phyloP scores from a whole-genome alignment of 495 filamentous ascomycete genomes.

The Penicillium goetzii region DNA sequence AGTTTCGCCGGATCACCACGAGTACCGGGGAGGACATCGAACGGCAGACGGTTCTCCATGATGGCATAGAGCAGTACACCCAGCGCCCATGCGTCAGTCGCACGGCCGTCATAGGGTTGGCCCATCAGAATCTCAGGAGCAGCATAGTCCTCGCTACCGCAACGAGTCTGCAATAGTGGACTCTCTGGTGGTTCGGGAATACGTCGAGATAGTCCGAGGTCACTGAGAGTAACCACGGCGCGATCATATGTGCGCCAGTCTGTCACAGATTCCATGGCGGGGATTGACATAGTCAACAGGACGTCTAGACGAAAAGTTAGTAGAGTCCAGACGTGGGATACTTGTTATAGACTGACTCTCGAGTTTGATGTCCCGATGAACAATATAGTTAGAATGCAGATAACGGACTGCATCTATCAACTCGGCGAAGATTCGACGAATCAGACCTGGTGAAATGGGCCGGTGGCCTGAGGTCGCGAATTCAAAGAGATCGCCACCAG shows the following conservation, averaged over 20 bases:
- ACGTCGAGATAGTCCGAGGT: constrained; percentile 86
- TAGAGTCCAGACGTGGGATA: not conserved
- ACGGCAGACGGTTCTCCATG: constrained; percentile 88
- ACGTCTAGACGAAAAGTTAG: constrained; percentile 63
- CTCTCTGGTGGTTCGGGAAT: constrained; percentile 72
- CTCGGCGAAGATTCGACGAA: constrained; percentile 89
- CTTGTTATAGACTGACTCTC: constrained; percentile 69
- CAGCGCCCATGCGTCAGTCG: constrained; percentile 92
- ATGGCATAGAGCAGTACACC: constrained; percentile 93
- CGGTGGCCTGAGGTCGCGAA: constrained; percentile 70
- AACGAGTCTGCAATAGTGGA: constrained; percentile 80
- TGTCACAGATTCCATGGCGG: constrained; percentile 50
- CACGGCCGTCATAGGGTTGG: constrained; percentile 90
- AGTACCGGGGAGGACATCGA: constrained; percentile 80
- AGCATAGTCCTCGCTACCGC: constrained; percentile 95
- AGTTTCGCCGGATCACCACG: constrained; percentile 69
- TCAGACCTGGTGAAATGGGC: constrained; percentile 65
- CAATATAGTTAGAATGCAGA: constrained; percentile 82
- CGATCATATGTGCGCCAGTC: constrained; percentile 76
- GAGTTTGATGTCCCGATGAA: constrained; percentile 96
- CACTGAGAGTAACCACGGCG: constrained; percentile 84
- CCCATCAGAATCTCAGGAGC: constrained; percentile 95
- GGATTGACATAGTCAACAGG: constrained; percentile 76
- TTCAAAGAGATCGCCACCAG: constrained; percentile 94
- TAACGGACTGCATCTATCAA: constrained; percentile 82